A percentile compares a stretch with the other conserved stretches of the same genome.
Conservation (phyloP, 306 rosid genomes). For the Trifolium repens region DNA sequence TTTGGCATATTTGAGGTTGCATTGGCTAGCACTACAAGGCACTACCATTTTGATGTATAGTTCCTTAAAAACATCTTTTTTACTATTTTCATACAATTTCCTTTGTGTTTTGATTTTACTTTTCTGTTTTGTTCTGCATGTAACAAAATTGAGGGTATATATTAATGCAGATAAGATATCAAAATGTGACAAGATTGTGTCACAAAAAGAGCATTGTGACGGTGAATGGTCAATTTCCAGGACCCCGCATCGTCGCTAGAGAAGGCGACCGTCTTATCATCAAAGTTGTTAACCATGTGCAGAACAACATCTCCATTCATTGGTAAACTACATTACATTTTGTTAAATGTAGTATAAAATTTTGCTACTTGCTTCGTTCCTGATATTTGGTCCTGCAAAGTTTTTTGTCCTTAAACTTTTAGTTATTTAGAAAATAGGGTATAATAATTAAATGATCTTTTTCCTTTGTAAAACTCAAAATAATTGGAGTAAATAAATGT, state of each 20-base stretch:
- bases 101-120: background rate
- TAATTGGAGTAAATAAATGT: background rate
- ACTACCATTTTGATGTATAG: conserved; percentile 64
- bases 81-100: background rate
- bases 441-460: no score
- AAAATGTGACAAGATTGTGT: conserved; percentile 63
- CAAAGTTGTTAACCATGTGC: conserved; percentile 62
- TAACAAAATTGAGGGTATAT: conserved; percentile 4
- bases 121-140: background rate
- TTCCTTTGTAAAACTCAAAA: background rate
- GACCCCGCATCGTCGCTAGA: conserved; percentile 66
- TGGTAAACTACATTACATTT: conserved; percentile 47
- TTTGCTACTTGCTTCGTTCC: no score
- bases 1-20: conserved; percentile 44
- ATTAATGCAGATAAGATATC: conserved; percentile 47
- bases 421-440: background rate
- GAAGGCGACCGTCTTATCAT: conserved; percentile 67
- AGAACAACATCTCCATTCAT: conserved; percentile 62
- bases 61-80: background rate
- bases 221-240: conserved; percentile 69
- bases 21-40: conserved; percentile 59
- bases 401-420: background rate
- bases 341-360: background rate
- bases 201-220: conserved; percentile 64
- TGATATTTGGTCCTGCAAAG: background rate